Conservation (phyloP, 768 basidiomycete species). For the Mycena albidolilacea region DNA sequence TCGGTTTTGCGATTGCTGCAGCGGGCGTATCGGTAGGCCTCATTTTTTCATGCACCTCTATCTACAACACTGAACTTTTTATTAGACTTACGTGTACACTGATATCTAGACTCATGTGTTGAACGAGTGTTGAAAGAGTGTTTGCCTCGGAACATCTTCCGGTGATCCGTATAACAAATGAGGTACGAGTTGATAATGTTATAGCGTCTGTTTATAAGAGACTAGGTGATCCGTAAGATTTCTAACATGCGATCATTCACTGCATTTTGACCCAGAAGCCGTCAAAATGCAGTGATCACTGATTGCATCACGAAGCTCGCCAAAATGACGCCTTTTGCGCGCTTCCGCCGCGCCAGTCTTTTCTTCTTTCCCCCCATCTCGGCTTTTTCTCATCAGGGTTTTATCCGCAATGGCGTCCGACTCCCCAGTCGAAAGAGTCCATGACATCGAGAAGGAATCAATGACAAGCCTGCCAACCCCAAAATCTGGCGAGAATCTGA, state of each 20-base stretch:
- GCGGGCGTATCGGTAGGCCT: background rate
- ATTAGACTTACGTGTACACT: background rate
- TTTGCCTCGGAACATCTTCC: conserved; percentile 15
- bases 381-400: background rate
- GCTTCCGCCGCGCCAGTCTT: conserved; percentile 22
- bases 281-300: no score
- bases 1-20: background rate
- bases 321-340: conserved; percentile 25
- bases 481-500: conserved; percentile 23
- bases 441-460: conserved; percentile 23
- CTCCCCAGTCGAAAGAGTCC: conserved; percentile 19
- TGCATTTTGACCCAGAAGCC: no score
- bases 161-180: conserved; percentile 17
- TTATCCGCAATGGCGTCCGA: conserved; percentile 16
- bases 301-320: conserved; percentile 1
- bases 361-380: conserved; percentile 10
- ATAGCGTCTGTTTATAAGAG: no score
- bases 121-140: background rate
- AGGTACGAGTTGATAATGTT: no score
- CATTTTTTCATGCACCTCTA: background rate
- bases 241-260: background rate
- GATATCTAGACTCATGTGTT: background rate
- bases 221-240: conserved; percentile 8
- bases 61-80: background rate
- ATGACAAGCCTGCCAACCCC: conserved; percentile 12